Evolutionary conservation across 768 basidiomycete genomes (phyloP).

Genomic region (Lenzites betulinus): DNA sequence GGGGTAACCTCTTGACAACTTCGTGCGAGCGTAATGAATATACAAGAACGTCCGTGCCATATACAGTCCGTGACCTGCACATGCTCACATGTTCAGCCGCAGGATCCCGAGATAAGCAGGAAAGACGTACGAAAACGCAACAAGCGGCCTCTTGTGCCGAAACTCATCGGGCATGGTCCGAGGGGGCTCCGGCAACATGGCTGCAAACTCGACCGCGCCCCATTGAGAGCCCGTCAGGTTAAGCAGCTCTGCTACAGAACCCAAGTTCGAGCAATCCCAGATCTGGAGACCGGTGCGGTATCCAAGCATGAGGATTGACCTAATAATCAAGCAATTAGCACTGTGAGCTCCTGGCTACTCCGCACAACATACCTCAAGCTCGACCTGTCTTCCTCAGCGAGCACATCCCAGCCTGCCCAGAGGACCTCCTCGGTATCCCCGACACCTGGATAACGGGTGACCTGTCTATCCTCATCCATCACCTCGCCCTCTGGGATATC

Average conservation of each 20-base stretch:
- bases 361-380: slow-evolving; percentile 21
- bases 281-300: slow-evolving; percentile 57
- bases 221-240: slow-evolving; percentile 45
- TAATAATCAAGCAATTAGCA: slow-evolving; percentile 29
- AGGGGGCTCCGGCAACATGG: slow-evolving; percentile 41
- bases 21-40: slow-evolving; percentile 53
- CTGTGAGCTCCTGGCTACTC: not conserved
- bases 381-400: slow-evolving; percentile 9
- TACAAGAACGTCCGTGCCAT: slow-evolving; percentile 37
- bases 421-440: slow-evolving; percentile 38
- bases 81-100: not conserved
- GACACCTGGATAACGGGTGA: slow-evolving; percentile 32
- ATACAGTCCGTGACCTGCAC: slow-evolving; percentile 22
- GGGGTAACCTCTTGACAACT: slow-evolving; percentile 48
- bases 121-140: slow-evolving; percentile 38
- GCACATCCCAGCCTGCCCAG: slow-evolving; percentile 51
- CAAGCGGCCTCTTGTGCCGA: slow-evolving; percentile 35
- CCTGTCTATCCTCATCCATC: slow-evolving; percentile 10
- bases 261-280: slow-evolving; percentile 63
- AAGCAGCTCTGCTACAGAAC: slow-evolving; percentile 52
- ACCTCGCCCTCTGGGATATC: slow-evolving; percentile 23
- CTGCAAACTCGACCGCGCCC: slow-evolving; percentile 41
- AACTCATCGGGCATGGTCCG: slow-evolving; percentile 32
- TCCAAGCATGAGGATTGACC: slow-evolving; percentile 49
- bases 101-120: not conserved